Conservation (phyloP, 2,329 filamentous ascomycete species). For the Fusarium sp. region DNA sequence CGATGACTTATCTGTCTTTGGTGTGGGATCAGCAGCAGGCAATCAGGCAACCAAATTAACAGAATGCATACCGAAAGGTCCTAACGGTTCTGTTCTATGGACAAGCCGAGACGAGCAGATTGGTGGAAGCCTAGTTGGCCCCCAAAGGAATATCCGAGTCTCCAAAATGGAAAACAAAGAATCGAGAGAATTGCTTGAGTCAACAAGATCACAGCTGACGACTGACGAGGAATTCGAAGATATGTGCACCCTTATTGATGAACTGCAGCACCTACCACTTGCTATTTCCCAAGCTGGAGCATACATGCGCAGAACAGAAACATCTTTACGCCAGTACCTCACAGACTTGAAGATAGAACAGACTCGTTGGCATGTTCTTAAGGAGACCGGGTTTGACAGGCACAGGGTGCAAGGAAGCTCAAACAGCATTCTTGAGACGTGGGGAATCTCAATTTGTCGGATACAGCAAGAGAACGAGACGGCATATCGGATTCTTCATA, state of each 20-base stretch:
- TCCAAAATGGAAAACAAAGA: constrained; percentile 44
- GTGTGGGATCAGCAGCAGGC: constrained; percentile 15
- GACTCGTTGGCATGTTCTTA: constrained; percentile 45
- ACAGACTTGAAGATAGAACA: constrained; percentile 41
- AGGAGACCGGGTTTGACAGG: constrained; percentile 45
- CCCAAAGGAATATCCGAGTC: constrained; percentile 44
- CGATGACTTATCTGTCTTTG: constrained; percentile 52
- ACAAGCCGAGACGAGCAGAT: constrained; percentile 53
- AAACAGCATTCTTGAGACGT: constrained; percentile 56
- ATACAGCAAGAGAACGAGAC: constrained; percentile 50
- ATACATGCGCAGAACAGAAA: constrained; percentile 52
- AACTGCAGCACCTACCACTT: constrained; percentile 52
- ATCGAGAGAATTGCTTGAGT: constrained; percentile 22
- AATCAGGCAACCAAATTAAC: constrained; percentile 10
- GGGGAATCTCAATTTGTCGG: constrained; percentile 53
- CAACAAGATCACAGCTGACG: not conserved
- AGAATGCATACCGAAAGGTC: constrained; percentile 47
- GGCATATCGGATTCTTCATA: constrained; percentile 51
- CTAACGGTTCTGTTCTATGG: constrained; percentile 52
- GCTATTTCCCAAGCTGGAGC: constrained; percentile 54
- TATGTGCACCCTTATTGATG: constrained; percentile 32
- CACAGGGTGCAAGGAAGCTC: constrained; percentile 49
- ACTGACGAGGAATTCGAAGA: constrained; percentile 12
- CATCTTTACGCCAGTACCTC: constrained; percentile 47
- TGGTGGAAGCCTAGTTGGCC: constrained; percentile 46